phyloP scores from a whole-genome alignment of 2,329 filamentous ascomycete genomes.

The Fonsecaea multimorphosa region DNA sequence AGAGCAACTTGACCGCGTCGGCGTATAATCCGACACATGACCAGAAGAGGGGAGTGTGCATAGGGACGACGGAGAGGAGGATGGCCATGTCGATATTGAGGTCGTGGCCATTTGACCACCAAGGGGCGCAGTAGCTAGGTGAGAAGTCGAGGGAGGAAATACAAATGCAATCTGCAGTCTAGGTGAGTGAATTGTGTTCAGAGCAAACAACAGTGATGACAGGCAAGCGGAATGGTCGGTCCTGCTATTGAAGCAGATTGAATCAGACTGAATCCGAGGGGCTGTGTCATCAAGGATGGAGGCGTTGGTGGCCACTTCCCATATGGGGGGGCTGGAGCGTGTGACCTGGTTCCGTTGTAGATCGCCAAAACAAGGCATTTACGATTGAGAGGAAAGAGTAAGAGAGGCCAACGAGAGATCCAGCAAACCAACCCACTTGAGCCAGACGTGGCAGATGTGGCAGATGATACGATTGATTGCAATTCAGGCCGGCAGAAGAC shows the following conservation, averaged over 20 bases:
- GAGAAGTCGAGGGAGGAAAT: background rate
- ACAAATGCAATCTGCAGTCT: background rate
- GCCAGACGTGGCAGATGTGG: constrained; percentile 17
- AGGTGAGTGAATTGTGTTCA: background rate
- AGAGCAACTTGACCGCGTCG: constrained; percentile 33
- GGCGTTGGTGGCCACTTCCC: constrained; percentile 12
- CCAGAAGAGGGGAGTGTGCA: constrained; percentile 30
- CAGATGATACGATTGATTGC: constrained; percentile 1
- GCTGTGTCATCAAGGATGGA: constrained; percentile 19
- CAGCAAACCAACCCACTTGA: constrained; percentile 6
- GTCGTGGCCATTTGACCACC: constrained; percentile 64
- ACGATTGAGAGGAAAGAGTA: constrained; percentile 5
- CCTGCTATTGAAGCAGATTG: background rate
- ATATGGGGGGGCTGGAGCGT: constrained; percentile 5
- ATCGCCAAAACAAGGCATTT: background rate
- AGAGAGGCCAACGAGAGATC: background rate
- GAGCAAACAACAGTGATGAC: constrained; percentile 10
- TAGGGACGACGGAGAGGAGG: constrained; percentile 62
- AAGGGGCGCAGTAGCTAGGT: constrained; percentile 60
- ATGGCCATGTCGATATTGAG: constrained; percentile 66
- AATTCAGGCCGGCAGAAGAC: constrained; percentile 10
- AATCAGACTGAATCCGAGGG: constrained; percentile 1
- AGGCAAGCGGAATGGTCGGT: constrained; percentile 11
- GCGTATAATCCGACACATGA: constrained; percentile 34
- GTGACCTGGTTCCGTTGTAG: constrained; percentile 9